Evolutionary conservation across 2,329 filamentous ascomycete species (phyloP).

Genomic region (Emergomyces orientalis): DNA sequence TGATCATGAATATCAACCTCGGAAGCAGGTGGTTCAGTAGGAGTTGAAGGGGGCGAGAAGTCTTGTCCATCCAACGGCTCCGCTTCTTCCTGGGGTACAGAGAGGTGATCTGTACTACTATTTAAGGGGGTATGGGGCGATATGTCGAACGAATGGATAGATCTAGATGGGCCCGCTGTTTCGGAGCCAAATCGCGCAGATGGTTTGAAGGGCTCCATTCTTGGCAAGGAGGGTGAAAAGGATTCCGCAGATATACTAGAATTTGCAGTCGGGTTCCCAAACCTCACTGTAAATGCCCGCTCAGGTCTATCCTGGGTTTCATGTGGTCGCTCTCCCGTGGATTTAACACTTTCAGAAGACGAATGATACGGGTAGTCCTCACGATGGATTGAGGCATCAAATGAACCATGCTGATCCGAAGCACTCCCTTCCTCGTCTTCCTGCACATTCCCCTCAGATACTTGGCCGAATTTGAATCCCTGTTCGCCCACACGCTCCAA

Average conservation of each 20-base stretch:
- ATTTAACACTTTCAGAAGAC: background rate
- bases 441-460: background rate
- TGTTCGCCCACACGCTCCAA: conserved; percentile 13
- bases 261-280: background rate
- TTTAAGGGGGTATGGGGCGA: background rate
- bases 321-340: background rate
- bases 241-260: background rate
- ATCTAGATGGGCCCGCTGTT: conserved; percentile 2
- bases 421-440: background rate
- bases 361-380: background rate
- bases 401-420: background rate
- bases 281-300: background rate
- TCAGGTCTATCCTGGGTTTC: background rate
- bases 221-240: conserved; percentile 2
- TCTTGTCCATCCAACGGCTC: background rate
- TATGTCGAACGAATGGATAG: background rate
- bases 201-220: background rate
- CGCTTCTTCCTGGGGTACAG: background rate
- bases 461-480: background rate
- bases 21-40: background rate
- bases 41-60: background rate
- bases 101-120: background rate
- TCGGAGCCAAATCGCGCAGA: background rate
- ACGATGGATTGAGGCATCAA: background rate
- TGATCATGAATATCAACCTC: background rate